These are phyloP conservation scores for Coniochaeta sp. DNA, from an alignment of 2,329 filamentous ascomycete species.

Conservation along the genomic window DNA sequence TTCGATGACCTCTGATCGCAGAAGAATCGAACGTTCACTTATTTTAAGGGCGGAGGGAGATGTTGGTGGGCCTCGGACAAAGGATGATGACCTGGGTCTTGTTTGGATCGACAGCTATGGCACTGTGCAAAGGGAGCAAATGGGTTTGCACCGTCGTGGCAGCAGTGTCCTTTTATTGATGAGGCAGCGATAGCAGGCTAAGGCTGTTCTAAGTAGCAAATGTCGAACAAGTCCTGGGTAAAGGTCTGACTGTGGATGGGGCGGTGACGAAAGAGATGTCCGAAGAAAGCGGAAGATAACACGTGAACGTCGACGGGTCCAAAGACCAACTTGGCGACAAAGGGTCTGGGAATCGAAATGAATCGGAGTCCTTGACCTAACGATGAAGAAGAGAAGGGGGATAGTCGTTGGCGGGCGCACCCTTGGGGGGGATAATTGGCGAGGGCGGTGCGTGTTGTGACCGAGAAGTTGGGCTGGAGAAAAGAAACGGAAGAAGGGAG, in stretches of 20 bases:
- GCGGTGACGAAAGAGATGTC: neutral
- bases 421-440: slow-evolving; percentile 24
- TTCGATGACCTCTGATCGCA: neutral
- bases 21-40: neutral
- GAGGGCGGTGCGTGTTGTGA: slow-evolving; percentile 23
- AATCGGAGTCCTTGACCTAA: slow-evolving; percentile 1
- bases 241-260: neutral
- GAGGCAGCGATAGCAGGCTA: neutral
- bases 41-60: neutral
- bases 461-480: slow-evolving; percentile 3
- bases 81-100: neutral
- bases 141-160: neutral
- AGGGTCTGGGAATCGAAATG: neutral
- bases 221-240: neutral
- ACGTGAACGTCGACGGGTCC: slow-evolving; percentile 2
- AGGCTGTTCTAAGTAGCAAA: neutral
- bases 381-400: slow-evolving; percentile 21
- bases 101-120: neutral
- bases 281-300: neutral
- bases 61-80: neutral
- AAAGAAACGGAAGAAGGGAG: neutral
- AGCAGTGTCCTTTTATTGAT: neutral
- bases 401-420: slow-evolving; percentile 23
- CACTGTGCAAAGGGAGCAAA: neutral
- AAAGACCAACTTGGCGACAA: neutral